phyloP scores from a whole-genome alignment of 1,284 basidiomycete species.

The Inonotus obliquus region DNA sequence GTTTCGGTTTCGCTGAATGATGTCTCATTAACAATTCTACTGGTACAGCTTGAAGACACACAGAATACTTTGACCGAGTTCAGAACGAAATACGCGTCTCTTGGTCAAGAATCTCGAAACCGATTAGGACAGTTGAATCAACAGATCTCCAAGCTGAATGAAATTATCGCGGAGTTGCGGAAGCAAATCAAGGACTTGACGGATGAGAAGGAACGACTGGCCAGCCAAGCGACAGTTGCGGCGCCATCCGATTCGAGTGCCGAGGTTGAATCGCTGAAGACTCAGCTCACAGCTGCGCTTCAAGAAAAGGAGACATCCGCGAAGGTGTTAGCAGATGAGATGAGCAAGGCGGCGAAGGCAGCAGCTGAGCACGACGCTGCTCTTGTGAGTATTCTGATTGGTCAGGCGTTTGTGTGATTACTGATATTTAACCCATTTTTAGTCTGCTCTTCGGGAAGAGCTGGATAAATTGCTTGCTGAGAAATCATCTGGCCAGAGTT shows the following conservation, averaged over 20 bases:
- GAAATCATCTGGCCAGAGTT: conserved; percentile 42
- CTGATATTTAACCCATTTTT: conserved; percentile 8
- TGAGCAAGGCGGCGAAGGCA: conserved; percentile 36
- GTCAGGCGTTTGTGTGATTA: background rate
- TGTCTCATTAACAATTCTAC: conserved; percentile 14
- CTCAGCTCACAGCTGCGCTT: conserved; percentile 37
- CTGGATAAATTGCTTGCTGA: conserved; percentile 56
- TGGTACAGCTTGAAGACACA: conserved; percentile 28
- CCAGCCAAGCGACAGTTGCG: conserved; percentile 23
- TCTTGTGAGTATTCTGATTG: conserved; percentile 40
- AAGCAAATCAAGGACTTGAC: conserved; percentile 27
- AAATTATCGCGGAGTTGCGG: conserved; percentile 26
- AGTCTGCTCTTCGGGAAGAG: conserved; percentile 57
- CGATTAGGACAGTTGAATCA: conserved; percentile 29
- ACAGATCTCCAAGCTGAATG: conserved; percentile 36
- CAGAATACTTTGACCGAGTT: conserved; percentile 28
- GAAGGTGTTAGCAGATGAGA: conserved; percentile 38
- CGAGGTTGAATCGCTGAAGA: conserved; percentile 23
- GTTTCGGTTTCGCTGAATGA: conserved; percentile 16
- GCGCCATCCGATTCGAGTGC: conserved; percentile 20
- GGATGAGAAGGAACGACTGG: conserved; percentile 32
- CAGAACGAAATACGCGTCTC: conserved; percentile 31
- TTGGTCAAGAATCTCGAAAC: conserved; percentile 23
- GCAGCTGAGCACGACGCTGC: conserved; percentile 35
- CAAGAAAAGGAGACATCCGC: conserved; percentile 42